Conservation (phyloP, 306 rosid species). For the Styphnolobium japonicum region DNA sequence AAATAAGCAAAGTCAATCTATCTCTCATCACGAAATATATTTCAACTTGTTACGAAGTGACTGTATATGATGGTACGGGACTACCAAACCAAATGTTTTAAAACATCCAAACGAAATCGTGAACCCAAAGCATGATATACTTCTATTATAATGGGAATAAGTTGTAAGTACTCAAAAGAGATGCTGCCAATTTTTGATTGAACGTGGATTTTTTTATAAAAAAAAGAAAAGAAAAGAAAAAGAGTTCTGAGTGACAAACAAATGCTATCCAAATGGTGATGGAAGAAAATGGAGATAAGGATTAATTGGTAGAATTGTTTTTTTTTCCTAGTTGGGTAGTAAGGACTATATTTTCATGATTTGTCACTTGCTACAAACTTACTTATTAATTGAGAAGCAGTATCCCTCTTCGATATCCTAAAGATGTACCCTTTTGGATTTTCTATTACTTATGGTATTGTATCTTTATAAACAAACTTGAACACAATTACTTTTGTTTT, state of each 20-base stretch:
- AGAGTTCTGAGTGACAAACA: not conserved
- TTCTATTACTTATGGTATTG: too few species aligned
- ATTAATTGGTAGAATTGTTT: too few species aligned
- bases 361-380: not conserved
- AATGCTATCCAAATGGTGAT: not conserved
- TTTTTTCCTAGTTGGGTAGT: too few species aligned
- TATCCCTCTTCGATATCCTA: too few species aligned
- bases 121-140: not conserved
- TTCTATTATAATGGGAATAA: not conserved
- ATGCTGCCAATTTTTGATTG: not conserved
- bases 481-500: too few species aligned
- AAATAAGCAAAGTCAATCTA: conserved; percentile 9
- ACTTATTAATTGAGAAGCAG: too few species aligned
- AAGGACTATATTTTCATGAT: not conserved
- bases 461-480: too few species aligned
- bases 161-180: not conserved
- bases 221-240: not conserved
- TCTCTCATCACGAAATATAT: not conserved
- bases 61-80: conserved; percentile 21
- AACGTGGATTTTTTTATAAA: not conserved
- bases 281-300: too few species aligned
- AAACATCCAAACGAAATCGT: not conserved
- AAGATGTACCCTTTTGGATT: too few species aligned
- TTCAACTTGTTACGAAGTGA: not conserved
- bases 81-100: not conserved